A percentile compares a stretch with the other conserved stretches of the same genome.
Conservation (phyloP, 345 rosid genomes). For the Dipteronia sinensis region DNA sequence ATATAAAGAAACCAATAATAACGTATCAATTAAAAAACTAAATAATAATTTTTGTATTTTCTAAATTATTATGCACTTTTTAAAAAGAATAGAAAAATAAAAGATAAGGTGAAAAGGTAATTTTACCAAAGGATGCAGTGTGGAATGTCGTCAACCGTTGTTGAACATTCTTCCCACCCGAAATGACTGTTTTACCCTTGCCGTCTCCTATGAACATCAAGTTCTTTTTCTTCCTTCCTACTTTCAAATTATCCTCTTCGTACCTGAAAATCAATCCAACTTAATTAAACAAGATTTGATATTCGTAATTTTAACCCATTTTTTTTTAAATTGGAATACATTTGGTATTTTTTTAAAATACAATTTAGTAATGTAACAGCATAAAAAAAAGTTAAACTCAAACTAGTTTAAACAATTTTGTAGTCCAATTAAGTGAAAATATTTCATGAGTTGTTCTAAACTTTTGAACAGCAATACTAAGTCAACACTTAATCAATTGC, state of each 20-base stretch:
- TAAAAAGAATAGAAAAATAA: neutral
- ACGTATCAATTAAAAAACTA: neutral
- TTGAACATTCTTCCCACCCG: constrained; percentile 63
- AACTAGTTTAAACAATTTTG: too few species aligned
- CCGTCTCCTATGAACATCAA: constrained; percentile 97
- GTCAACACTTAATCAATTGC: too few species aligned
- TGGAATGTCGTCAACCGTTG: constrained; percentile 83
- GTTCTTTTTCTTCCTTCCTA: constrained; percentile 86
- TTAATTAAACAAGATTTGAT: neutral
- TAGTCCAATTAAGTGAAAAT: too few species aligned
- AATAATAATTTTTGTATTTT: too few species aligned
- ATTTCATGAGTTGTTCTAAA: too few species aligned
- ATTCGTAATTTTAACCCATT: too few species aligned
- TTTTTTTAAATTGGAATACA: neutral
- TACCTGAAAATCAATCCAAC: constrained; percentile 47
- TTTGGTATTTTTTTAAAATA: neutral
- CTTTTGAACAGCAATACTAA: too few species aligned
- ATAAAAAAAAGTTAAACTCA: too few species aligned
- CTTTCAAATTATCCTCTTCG: constrained; percentile 77
- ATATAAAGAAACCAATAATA: neutral
- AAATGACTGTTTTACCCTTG: constrained; percentile 70
- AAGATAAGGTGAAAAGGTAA: neutral
- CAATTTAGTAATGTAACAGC: too few species aligned
- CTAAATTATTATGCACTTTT: too few species aligned
- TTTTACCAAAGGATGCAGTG: constrained; percentile 89